These are phyloP conservation scores for Botrytis cinerea DNA, from an alignment of 2,329 filamentous ascomycete genomes.

Conservation along the genomic window DNA sequence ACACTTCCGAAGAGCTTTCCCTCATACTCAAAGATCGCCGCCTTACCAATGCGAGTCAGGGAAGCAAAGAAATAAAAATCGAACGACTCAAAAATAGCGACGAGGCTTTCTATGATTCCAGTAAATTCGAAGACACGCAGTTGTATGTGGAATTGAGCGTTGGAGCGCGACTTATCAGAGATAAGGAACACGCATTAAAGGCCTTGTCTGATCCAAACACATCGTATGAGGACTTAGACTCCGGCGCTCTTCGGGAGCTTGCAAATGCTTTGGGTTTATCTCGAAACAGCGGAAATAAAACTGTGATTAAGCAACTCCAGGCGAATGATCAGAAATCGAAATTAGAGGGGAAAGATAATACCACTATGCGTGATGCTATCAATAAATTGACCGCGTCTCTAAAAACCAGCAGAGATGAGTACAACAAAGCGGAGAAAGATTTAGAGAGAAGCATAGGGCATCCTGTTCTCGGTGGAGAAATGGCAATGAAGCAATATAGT, in stretches of 20 bases:
- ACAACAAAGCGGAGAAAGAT: neutral
- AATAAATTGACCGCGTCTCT: neutral
- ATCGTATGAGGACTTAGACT: slow-evolving; percentile 9
- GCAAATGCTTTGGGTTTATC: neutral
- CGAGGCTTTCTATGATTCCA: slow-evolving; percentile 24
- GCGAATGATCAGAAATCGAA: neutral
- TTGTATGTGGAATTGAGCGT: neutral
- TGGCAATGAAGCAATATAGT: neutral
- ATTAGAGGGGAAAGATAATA: neutral
- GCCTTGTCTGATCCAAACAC: neutral
- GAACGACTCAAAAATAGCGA: slow-evolving; percentile 28
- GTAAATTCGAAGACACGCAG: neutral
- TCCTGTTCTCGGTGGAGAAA: slow-evolving; percentile 5
- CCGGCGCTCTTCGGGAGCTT: neutral
- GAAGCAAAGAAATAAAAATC: slow-evolving; percentile 29
- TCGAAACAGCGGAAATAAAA: neutral
- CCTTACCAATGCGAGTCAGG: slow-evolving; percentile 1
- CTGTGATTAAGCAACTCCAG: neutral
- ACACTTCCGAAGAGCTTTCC: slow-evolving; percentile 15
- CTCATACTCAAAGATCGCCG: slow-evolving; percentile 29
- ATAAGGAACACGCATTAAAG: neutral
- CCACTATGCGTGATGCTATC: neutral
- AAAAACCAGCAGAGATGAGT: neutral
- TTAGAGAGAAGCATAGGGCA: slow-evolving; percentile 30
- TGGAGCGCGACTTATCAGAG: neutral